phyloP scores from a whole-genome alignment of 371 early-diverging fungal genomes.

The Rhizopus stolonifer region DNA sequence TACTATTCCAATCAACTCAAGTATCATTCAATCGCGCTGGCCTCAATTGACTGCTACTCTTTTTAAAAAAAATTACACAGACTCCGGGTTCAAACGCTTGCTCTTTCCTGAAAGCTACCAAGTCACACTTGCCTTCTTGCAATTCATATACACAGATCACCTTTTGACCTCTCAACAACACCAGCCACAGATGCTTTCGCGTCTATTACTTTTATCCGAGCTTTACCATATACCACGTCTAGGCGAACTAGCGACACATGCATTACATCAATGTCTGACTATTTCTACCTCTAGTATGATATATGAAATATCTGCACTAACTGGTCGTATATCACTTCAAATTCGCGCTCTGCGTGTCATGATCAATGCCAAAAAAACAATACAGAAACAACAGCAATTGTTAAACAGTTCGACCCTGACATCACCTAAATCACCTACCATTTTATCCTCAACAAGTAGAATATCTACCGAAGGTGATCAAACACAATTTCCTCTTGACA shows the following conservation, averaged over 20 bases:
- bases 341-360: conserved; percentile 66
- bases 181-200: conserved; percentile 60
- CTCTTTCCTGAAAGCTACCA: conserved; percentile 63
- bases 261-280: conserved; percentile 68
- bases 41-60: conserved; percentile 58
- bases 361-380: conserved; percentile 61
- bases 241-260: conserved; percentile 57
- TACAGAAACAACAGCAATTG: conserved; percentile 54
- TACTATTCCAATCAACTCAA: conserved; percentile 67
- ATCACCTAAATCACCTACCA: not conserved
- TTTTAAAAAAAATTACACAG: conserved; percentile 15
- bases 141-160: conserved; percentile 74
- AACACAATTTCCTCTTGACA: no score
- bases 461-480: no score
- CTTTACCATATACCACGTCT: conserved; percentile 61
- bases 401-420: conserved; percentile 8
- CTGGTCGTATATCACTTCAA: conserved; percentile 59
- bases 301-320: conserved; percentile 62
- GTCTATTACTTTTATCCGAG: conserved; percentile 63
- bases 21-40: conserved; percentile 68
- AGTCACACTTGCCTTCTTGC: conserved; percentile 67
- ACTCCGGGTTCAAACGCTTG: conserved; percentile 35
- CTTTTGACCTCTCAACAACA: conserved; percentile 68
- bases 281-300: conserved; percentile 71
- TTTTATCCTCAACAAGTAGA: no score